Conservation (phyloP, 2,329 filamentous ascomycete genomes). For the Microdochium bolleyi region DNA sequence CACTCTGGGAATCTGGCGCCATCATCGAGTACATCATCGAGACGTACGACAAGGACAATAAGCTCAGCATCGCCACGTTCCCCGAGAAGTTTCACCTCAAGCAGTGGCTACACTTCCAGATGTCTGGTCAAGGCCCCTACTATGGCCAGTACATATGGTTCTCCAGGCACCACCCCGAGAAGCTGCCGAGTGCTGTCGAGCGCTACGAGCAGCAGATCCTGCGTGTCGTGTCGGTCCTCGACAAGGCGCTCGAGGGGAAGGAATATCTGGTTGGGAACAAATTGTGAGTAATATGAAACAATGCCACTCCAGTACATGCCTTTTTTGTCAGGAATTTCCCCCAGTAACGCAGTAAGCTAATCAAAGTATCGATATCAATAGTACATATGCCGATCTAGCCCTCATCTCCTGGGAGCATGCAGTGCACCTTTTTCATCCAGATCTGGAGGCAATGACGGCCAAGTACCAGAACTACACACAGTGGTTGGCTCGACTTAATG, state of each 20-base stretch:
- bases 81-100: constrained; percentile 23
- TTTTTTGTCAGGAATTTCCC: too few relatives aligned
- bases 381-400: too few relatives aligned
- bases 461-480: too few relatives aligned
- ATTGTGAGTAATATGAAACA: neutral
- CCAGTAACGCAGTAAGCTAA: too few relatives aligned
- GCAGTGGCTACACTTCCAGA: constrained; percentile 36
- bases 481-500: too few relatives aligned
- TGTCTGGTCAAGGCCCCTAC: constrained; percentile 33
- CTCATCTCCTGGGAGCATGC: too few relatives aligned
- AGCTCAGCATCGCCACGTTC: constrained; percentile 21
- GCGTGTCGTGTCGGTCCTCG: constrained; percentile 1
- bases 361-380: too few relatives aligned
- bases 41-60: constrained; percentile 27
- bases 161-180: constrained; percentile 18
- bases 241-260: neutral
- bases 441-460: too few relatives aligned
- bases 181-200: constrained; percentile 11
- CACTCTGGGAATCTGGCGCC: constrained; percentile 36
- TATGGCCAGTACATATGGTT: constrained; percentile 28
- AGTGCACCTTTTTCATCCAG: too few relatives aligned
- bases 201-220: constrained; percentile 14
- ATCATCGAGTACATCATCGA: constrained; percentile 35
- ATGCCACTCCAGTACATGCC: too few relatives aligned
- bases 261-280: neutral